phyloP scores from a whole-genome alignment of 2,329 filamentous ascomycete genomes.

The Pseudonectria foliicola region DNA sequence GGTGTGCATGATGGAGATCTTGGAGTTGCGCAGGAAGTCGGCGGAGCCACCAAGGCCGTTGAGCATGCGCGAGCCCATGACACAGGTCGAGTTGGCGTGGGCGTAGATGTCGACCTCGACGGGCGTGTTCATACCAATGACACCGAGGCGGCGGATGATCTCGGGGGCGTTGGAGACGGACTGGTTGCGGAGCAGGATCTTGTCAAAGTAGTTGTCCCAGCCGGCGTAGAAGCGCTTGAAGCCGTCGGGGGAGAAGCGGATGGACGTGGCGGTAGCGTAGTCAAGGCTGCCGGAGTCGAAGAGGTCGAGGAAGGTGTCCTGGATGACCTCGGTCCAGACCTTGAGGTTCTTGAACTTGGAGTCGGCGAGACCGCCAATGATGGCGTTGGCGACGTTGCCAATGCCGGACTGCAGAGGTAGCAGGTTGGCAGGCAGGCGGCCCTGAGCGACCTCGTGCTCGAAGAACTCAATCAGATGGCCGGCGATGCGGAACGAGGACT shows the following conservation, averaged over 20 bases:
- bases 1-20: slow-evolving; percentile 92
- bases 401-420: slow-evolving; percentile 82
- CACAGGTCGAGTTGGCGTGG: slow-evolving; percentile 84
- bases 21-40: slow-evolving; percentile 71
- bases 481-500: slow-evolving; percentile 64
- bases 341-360: slow-evolving; percentile 82
- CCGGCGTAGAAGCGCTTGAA: slow-evolving; percentile 87
- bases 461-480: slow-evolving; percentile 73
- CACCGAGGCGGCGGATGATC: slow-evolving; percentile 78
- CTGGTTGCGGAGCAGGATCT: slow-evolving; percentile 81
- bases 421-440: slow-evolving; percentile 68
- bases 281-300: slow-evolving; percentile 84
- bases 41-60: slow-evolving; percentile 78
- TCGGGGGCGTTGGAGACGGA: slow-evolving; percentile 84
- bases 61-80: slow-evolving; percentile 82
- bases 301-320: slow-evolving; percentile 88
- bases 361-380: slow-evolving; percentile 73
- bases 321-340: slow-evolving; percentile 90
- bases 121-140: slow-evolving; percentile 93
- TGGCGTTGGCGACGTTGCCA: slow-evolving; percentile 89
- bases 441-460: slow-evolving; percentile 75
- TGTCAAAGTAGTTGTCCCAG: slow-evolving; percentile 73
- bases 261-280: slow-evolving; percentile 83
- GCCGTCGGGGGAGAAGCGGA: slow-evolving; percentile 84
- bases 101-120: slow-evolving; percentile 94